Percentiles rank a stretch among this genome's conserved stretches.
These are phyloP conservation scores for Phytopythium ostracodes DNA, from an alignment of 352 stramenopile species.

Conservation along the genomic window DNA sequence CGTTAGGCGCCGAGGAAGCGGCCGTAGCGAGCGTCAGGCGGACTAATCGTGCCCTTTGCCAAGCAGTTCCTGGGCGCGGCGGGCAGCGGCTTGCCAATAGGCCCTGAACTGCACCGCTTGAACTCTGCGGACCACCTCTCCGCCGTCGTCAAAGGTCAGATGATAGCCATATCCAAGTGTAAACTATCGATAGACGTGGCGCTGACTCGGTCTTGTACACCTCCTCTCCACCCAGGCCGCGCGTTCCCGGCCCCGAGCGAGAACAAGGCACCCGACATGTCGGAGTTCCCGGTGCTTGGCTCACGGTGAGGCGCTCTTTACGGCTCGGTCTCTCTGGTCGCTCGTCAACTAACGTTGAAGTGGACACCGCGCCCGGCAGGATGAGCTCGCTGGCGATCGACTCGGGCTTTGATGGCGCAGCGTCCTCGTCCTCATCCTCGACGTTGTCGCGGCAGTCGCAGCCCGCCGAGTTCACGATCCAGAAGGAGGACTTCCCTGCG, in stretches of 20 bases:
- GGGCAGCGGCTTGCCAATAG: conserved; percentile 23
- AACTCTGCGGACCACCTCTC: conserved; percentile 37
- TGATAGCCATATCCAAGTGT: no score
- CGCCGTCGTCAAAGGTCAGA: conserved; percentile 26
- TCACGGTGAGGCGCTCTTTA: conserved; percentile 29
- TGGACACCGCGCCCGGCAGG: conserved; percentile 20
- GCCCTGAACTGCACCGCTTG: conserved; percentile 61
- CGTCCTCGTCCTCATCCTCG: conserved; percentile 16
- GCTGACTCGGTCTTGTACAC: background rate
- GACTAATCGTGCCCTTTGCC: background rate
- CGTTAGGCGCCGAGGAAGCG: background rate
- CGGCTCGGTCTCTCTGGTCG: background rate
- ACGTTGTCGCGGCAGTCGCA: conserved; percentile 31
- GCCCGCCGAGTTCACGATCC: conserved; percentile 79
- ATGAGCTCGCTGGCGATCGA: conserved; percentile 63
- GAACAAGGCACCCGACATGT: conserved; percentile 80
- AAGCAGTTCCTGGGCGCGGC: conserved; percentile 49
- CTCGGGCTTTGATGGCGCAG: conserved; percentile 28
- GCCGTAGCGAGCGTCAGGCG: background rate
- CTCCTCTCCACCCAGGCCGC: conserved; percentile 25
- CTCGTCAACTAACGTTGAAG: background rate
- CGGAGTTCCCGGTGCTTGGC: conserved; percentile 73
- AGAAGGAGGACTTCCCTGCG: conserved; percentile 85
- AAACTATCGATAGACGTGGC: background rate
- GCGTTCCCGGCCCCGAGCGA: conserved; percentile 46